phyloP scores from a whole-genome alignment of 257 asterid genomes.

The Nicotiana undulata region DNA sequence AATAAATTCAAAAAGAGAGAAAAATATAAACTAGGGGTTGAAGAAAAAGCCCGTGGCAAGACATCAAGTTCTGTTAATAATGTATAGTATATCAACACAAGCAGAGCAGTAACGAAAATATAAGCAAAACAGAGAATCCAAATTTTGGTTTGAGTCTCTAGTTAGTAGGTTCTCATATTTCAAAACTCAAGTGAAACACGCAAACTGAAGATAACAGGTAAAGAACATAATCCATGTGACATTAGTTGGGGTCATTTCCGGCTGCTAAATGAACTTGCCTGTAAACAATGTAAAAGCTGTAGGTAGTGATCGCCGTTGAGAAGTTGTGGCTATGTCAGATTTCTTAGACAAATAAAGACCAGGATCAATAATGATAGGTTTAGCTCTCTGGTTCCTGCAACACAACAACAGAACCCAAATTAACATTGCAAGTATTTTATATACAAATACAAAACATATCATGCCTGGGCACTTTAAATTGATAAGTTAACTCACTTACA shows the following conservation, averaged over 20 bases:
- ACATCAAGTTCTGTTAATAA: background rate
- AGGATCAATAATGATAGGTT: constrained; percentile 86
- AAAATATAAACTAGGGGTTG: background rate
- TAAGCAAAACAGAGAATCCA: background rate
- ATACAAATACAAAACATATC: background rate
- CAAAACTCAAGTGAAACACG: background rate
- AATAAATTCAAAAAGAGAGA: background rate
- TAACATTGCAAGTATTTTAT: background rate
- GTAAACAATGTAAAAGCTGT: constrained; percentile 83
- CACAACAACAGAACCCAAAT: constrained; percentile 1
- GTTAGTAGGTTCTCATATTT: background rate
- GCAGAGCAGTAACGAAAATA: background rate
- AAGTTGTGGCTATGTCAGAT: constrained; percentile 75
- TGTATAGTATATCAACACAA: background rate
- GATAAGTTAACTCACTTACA: constrained; percentile 46
- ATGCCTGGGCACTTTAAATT: background rate
- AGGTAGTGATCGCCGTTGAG: constrained; percentile 91
- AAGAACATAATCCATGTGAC: background rate
- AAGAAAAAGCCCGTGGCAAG: background rate
- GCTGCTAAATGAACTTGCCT: constrained; percentile 33
- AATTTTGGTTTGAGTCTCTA: background rate
- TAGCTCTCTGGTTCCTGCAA: constrained; percentile 90
- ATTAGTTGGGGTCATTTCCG: background rate
- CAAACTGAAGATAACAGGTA: background rate
- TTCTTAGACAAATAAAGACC: constrained; percentile 89